A percentile compares a stretch with the other conserved stretches of the same genome.
These are phyloP conservation scores for Vigna nakashimae DNA, from an alignment of 306 rosid species.

Conservation along the genomic window DNA sequence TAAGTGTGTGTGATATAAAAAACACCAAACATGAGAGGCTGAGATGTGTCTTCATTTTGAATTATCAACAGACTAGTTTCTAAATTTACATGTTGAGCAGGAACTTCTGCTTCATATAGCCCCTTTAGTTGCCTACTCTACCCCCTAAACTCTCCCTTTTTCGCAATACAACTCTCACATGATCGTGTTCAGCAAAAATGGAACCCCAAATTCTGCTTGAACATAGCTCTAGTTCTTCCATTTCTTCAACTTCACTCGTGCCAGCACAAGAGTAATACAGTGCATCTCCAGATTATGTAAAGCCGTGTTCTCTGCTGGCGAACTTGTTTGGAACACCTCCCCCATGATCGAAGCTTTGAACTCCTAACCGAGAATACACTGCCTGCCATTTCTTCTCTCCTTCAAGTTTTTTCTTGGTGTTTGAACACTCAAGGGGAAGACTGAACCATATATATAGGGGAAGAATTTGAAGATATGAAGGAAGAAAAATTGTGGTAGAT, in stretches of 20 bases:
- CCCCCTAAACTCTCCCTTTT: conserved; percentile 8
- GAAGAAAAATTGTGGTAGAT: conserved; percentile 65
- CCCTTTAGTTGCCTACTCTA: conserved; percentile 28
- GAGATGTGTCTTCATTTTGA: conserved; percentile 32
- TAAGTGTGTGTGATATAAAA: not conserved
- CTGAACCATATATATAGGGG: conserved; percentile 26
- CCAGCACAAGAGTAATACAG: conserved; percentile 85
- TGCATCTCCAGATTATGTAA: conserved; percentile 95
- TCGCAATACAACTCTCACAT: not conserved
- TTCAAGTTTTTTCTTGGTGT: conserved; percentile 27
- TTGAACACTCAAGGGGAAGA: conserved; percentile 5
- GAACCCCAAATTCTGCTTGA: conserved; percentile 27
- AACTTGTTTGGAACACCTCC: conserved; percentile 76
- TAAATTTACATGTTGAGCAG: conserved; percentile 44
- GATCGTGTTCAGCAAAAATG: not conserved
- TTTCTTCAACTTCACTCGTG: conserved; percentile 55
- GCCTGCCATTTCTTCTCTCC: conserved; percentile 50
- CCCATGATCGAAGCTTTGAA: conserved; percentile 66
- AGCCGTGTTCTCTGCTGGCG: conserved; percentile 84
- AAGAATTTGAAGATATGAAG: conserved; percentile 49
- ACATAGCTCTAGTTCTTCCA: not conserved
- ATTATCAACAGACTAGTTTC: conserved; percentile 34
- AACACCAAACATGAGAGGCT: conserved; percentile 14
- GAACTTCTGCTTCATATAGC: conserved; percentile 33
- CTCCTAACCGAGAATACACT: conserved; percentile 58